Evolutionary conservation across 2,329 filamentous ascomycete genomes (phyloP), one percentile per base, ranked within the genome.

Genomic region (Botryotinia globosa): DNA sequence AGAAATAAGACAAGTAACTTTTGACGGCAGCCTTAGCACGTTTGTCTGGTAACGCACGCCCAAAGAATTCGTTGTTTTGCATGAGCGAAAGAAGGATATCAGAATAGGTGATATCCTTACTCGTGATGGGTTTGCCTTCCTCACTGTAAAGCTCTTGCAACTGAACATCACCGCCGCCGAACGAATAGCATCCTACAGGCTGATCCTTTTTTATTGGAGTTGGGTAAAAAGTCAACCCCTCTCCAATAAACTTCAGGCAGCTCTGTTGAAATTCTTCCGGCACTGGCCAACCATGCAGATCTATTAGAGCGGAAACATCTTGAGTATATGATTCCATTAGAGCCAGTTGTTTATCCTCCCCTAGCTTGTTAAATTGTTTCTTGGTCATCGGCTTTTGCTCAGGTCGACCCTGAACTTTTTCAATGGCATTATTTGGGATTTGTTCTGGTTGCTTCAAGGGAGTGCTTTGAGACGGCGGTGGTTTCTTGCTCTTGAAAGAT

Each of bases 401-500:
- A n/a, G 29, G n/a, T 34, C 18, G n/a, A 25, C n/a, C 22, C 29
- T 14, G 16, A 37, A 16, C 32, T 42, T n/a, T 20, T 42, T 14
- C 32, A 66, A 32, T 16, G 10, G 45, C 20, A 63, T 62, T 32
- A 64, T 68, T 62, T 39, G 42, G 16, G 32, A 18, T 37, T 29
- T n/a, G 37, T 29, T 42, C 29, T 51, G 39, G 44, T 34, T 37
- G 32, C n/a, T 64, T 51, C 2, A 20, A 25, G 42, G 42, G 20
- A 39, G 56, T 34, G 10, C 34, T 71, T 22, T 64, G 58, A 14
- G 45, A 22, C 25, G 14, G 48, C 42, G 42, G 3, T n/a, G 48
- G 8, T 22, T 42, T 54, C 71, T 74, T 78, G 59, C 58, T 73
- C 18, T 81, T 79, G 69, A 85, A 81, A 1, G 82, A 82, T 25